Percentiles rank a stretch among this genome's conserved stretches.
Evolutionary conservation across 1,139 yeast genomes (phyloP).

Genomic region (Hansenula lynferdii): DNA sequence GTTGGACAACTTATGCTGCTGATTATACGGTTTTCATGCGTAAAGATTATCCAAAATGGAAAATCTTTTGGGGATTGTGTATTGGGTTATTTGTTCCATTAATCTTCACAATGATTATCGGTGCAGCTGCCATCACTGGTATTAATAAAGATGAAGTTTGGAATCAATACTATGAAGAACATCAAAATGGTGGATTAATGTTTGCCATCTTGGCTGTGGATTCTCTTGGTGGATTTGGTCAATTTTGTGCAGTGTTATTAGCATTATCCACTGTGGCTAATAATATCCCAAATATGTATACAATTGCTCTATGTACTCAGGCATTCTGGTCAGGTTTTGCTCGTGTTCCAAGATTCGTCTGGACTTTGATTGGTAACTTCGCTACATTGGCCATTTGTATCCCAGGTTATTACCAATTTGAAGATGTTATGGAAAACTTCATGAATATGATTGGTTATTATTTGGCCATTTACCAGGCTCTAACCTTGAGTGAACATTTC

Average conservation of each 20-base stretch:
- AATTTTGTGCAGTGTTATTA: conserved; percentile 79
- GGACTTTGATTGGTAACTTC: conserved; percentile 77
- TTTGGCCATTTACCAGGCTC: conserved; percentile 78
- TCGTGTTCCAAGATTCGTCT: conserved; percentile 71
- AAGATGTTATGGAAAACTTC: conserved; percentile 70
- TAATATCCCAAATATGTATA: conserved; percentile 91
- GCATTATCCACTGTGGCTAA: conserved; percentile 85
- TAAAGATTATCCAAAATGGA: conserved; percentile 49
- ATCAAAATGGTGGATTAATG: conserved; percentile 75
- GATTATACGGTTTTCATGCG: conserved; percentile 90
- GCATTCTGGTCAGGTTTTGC: conserved; percentile 71
- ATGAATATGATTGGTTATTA: conserved; percentile 91
- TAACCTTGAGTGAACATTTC: conserved; percentile 73
- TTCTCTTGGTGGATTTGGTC: conserved; percentile 84
- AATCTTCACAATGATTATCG: conserved; percentile 69
- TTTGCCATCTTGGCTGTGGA: conserved; percentile 72
- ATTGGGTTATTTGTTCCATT: conserved; percentile 65
- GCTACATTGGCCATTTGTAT: conserved; percentile 80
- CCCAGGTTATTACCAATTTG: conserved; percentile 78
- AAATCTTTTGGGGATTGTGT: conserved; percentile 59
- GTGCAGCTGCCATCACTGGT: conserved; percentile 85
- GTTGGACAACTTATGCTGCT: conserved; percentile 92
- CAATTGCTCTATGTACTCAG: conserved; percentile 81
- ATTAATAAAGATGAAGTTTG: conserved; percentile 35
- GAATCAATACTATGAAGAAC: conserved; percentile 36